Evolutionary conservation across 208 protist species (phyloP).

Genomic region (Wallacemonas sp.): DNA sequence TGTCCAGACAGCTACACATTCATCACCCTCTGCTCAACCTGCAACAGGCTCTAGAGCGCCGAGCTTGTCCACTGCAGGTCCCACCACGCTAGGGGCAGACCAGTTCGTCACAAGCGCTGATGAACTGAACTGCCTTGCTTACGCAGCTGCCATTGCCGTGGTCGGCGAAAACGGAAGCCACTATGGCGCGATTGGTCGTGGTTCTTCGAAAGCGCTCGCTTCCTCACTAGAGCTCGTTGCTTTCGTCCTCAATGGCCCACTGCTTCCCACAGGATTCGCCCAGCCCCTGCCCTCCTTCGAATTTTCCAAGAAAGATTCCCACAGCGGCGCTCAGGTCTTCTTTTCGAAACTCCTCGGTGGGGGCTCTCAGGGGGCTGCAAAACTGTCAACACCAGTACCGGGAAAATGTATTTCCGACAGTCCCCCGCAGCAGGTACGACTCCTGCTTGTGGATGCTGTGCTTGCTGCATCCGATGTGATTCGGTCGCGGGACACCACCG

Average conservation of each 20-base stretch:
- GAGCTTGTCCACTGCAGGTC: too few relatives aligned
- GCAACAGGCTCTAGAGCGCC: too few relatives aligned
- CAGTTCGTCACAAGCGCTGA: constrained; percentile 11
- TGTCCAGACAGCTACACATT: too few relatives aligned
- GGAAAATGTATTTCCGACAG: background rate
- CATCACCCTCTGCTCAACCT: too few relatives aligned
- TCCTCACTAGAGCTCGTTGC: constrained; percentile 59
- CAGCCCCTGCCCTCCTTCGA: constrained; percentile 29
- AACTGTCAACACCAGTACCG: constrained; percentile 9
- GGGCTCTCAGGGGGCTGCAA: background rate
- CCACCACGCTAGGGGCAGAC: too few relatives aligned
- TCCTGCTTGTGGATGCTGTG: constrained; percentile 65
- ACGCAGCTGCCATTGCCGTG: constrained; percentile 44
- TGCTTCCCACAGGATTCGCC: constrained; percentile 48
- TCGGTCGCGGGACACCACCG: constrained; percentile 42
- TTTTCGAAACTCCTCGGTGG: constrained; percentile 60
- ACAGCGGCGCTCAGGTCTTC: constrained; percentile 47
- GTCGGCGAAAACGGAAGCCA: constrained; percentile 32
- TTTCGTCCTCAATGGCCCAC: constrained; percentile 50
- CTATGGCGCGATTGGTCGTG: constrained; percentile 21
- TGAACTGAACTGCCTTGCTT: constrained; percentile 49
- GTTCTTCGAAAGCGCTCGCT: constrained; percentile 35
- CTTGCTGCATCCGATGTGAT: constrained; percentile 36
- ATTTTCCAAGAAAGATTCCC: constrained; percentile 28
- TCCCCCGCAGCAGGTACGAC: constrained; percentile 30